These are phyloP conservation scores for Daldinia loculata DNA, from an alignment of 495 filamentous ascomycete species.

Conservation along the genomic window DNA sequence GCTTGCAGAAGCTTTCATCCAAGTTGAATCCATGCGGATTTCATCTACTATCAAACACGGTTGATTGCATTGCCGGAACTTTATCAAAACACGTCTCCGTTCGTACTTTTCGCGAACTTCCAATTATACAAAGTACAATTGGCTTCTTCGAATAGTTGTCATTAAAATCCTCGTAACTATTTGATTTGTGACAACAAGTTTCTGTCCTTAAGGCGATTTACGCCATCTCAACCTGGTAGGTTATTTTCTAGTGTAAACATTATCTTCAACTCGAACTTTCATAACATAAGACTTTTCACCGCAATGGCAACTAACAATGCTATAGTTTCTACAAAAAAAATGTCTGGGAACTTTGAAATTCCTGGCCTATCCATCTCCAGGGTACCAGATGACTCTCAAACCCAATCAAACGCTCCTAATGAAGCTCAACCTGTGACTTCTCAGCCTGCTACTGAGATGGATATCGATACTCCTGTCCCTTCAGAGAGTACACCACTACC, in stretches of 20 bases:
- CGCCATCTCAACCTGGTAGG: not conserved
- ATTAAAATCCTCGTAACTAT: not conserved
- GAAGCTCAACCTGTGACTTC: slow-evolving; percentile 19
- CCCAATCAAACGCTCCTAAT: slow-evolving; percentile 2
- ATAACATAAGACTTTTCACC: not conserved
- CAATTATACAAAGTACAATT: not conserved
- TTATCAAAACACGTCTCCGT: not conserved
- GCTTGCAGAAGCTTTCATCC: slow-evolving; percentile 20
- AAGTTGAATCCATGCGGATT: slow-evolving; percentile 15
- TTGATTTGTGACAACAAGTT: not conserved
- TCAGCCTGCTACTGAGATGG: slow-evolving; percentile 30
- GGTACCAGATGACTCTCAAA: slow-evolving; percentile 10
- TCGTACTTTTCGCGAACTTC: not conserved
- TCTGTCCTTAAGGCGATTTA: not conserved
- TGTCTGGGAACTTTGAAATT: slow-evolving; percentile 57
- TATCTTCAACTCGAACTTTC: not conserved
- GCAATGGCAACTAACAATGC: not conserved
- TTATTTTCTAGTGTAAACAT: not conserved
- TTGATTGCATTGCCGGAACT: not conserved
- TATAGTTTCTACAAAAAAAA: slow-evolving; percentile 45
- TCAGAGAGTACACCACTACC: not conserved
- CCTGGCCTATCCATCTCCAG: slow-evolving; percentile 46
- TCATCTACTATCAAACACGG: not conserved
- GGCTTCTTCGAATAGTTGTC: not conserved
- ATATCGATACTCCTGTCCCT: slow-evolving; percentile 10